Evolutionary conservation across 2,329 filamentous ascomycete species (phyloP), one percentile per base, ranked within the genome.

Genomic region (Rachicladosporium sp.): DNA sequence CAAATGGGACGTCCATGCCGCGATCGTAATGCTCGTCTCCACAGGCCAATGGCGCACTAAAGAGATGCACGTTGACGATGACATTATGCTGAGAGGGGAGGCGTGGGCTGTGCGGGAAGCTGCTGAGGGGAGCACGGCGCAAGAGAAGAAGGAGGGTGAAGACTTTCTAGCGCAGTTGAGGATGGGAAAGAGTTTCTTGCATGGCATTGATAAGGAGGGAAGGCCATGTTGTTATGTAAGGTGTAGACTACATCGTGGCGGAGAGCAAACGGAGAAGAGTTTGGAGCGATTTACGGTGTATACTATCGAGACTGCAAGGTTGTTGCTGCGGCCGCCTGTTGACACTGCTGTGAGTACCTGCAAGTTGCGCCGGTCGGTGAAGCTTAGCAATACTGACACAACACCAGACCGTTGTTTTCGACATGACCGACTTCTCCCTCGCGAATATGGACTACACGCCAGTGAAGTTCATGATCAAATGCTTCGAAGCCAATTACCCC

Each of bases 391-490:
- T 19, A 19, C 15, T 19, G 15, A 19, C 15, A 19, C 10, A 27
- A 6, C n/a, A 29, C 13, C 44, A 93, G 84, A 91, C 84, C 32
- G 76, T 98, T 47, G 66, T 98, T 35, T 98, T 98, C 56, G 91
- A 98, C 60, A 89, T 98, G 85, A 93, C 84, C 6, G 77, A 80
- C 46, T 96, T 96, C 60, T 83, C 82, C 11, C 71, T 96, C 66
- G 81, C 88, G 10, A 98, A 98, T 63, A 96, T 98, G 91, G 91
- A 98, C 61, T 96, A 96, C 60, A 76, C 83, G 0, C 89, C 91
- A 1, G 85, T 98, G 42, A 98, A 94, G 56, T 98, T 96, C 65
- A 95, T 98, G 82, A 95, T 98, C 62, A 93, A 94, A 63, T 94
- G 88, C 61, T 98, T 98, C 57, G 91, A 98, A 66, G 91, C 91